These are phyloP conservation scores for Rutstroemia sp. DNA, from an alignment of 2,329 filamentous ascomycete species.

Conservation along the genomic window DNA sequence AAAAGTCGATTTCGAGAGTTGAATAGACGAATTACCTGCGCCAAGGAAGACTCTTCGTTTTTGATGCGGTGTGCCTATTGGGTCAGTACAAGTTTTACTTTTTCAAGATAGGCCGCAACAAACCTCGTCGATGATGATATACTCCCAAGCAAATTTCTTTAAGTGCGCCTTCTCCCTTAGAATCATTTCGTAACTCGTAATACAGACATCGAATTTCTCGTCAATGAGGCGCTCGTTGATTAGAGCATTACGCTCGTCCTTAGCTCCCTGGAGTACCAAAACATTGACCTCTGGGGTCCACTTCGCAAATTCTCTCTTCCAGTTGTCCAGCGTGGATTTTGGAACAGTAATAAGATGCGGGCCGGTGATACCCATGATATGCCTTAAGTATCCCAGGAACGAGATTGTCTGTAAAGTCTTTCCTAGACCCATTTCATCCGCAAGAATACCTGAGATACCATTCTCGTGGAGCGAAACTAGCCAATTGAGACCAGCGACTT, in stretches of 20 bases:
- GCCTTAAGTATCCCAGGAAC: slow-evolving; percentile 89
- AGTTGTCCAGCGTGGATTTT: slow-evolving; percentile 97
- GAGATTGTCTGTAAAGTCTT: slow-evolving; percentile 98
- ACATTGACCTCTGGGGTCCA: slow-evolving; percentile 98
- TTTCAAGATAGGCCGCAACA: neutral
- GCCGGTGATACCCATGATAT: slow-evolving; percentile 80
- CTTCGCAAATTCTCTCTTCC: slow-evolving; percentile 86
- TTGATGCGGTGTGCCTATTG: slow-evolving; percentile 82
- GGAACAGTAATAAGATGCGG: slow-evolving; percentile 89
- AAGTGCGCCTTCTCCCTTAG: slow-evolving; percentile 88
- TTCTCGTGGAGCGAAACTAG: slow-evolving; percentile 96
- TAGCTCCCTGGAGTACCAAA: slow-evolving; percentile 86
- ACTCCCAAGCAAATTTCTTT: slow-evolving; percentile 99
- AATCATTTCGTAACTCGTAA: slow-evolving; percentile 99
- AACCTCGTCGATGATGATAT: slow-evolving; percentile 95
- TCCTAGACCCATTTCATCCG: slow-evolving; percentile 97
- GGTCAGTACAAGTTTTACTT: slow-evolving; percentile 7
- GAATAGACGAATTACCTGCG: slow-evolving; percentile 94
- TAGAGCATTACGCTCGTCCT: slow-evolving; percentile 81
- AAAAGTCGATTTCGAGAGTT: slow-evolving; percentile 90
- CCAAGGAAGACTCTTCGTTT: slow-evolving; percentile 95
- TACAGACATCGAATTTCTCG: slow-evolving; percentile 94
- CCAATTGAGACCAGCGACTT: slow-evolving; percentile 94
- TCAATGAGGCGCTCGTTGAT: slow-evolving; percentile 89
- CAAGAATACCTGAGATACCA: slow-evolving; percentile 94